Conservation (phyloP, 1,284 basidiomycete genomes). For the Austroboletus rostrupii region DNA sequence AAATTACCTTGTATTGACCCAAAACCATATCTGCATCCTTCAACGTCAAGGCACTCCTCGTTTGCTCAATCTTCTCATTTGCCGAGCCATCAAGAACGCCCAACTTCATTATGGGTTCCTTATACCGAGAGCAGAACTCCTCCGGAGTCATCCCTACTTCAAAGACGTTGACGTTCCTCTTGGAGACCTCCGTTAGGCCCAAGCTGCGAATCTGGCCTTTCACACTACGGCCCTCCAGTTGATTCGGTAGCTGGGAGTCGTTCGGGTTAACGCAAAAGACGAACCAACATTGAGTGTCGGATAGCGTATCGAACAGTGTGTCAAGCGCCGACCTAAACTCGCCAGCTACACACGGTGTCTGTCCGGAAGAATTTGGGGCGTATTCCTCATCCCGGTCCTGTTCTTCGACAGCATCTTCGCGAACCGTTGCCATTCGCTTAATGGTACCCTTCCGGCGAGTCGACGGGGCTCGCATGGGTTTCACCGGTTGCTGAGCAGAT, state of each 20-base stretch:
- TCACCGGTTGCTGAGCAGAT: conserved; percentile 87
- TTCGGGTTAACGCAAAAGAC: conserved; percentile 93
- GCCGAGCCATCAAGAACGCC: conserved; percentile 48
- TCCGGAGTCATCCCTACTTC: conserved; percentile 84
- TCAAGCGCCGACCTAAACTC: conserved; percentile 84
- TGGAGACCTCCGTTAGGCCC: conserved; percentile 78
- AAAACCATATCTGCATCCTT: conserved; percentile 74
- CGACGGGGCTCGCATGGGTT: conserved; percentile 90
- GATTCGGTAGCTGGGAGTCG: conserved; percentile 90
- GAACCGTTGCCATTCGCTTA: conserved; percentile 57
- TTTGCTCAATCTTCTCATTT: conserved; percentile 54
- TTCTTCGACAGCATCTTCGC: conserved; percentile 48
- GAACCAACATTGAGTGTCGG: conserved; percentile 90
- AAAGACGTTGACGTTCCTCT: conserved; percentile 63
- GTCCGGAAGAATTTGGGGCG: conserved; percentile 30
- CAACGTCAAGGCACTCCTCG: conserved; percentile 61
- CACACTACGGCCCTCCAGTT: conserved; percentile 87
- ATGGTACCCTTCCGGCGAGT: conserved; percentile 75
- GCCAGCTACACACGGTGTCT: conserved; percentile 76
- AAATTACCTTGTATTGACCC: conserved; percentile 72
- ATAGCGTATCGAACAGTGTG: conserved; percentile 83
- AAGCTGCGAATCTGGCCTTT: conserved; percentile 88
- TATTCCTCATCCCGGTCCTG: conserved; percentile 56
- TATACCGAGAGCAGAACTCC: conserved; percentile 87
- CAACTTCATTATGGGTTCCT: conserved; percentile 49